These are phyloP conservation scores for Camellia lanceoleosa DNA, from an alignment of 148 eudicot species.

Conservation along the genomic window DNA sequence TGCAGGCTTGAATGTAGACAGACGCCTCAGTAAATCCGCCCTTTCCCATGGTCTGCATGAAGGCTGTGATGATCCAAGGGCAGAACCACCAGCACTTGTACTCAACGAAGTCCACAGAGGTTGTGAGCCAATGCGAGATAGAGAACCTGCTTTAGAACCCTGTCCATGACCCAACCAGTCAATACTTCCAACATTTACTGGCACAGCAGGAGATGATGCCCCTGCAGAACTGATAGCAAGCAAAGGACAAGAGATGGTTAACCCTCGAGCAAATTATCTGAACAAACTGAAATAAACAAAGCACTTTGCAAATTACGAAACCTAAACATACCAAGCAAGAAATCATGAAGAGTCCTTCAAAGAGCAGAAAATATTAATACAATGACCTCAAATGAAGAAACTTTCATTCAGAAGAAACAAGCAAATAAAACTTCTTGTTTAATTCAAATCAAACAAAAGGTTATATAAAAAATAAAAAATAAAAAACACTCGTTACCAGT, in stretches of 20 bases:
- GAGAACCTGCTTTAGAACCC: slow-evolving; percentile 83
- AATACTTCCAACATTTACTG: slow-evolving; percentile 68
- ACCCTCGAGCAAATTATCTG: not conserved
- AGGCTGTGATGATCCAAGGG: slow-evolving; percentile 82
- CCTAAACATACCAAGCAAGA: no score
- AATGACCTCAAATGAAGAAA: not conserved
- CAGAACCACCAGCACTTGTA: slow-evolving; percentile 83
- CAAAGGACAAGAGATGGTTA: slow-evolving; percentile 13
- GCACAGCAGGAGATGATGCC: slow-evolving; percentile 86
- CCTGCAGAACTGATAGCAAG: slow-evolving; percentile 70
- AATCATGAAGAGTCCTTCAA: no score
- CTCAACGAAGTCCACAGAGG: slow-evolving; percentile 64
- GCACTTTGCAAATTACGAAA: no score
- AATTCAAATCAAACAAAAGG: not conserved
- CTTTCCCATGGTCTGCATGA: slow-evolving; percentile 99
- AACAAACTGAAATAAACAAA: not conserved
- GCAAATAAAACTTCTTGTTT: not conserved
- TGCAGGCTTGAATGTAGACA: slow-evolving; percentile 85
- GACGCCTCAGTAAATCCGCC: slow-evolving; percentile 91
- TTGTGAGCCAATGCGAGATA: slow-evolving; percentile 62
- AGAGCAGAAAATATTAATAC: not conserved
- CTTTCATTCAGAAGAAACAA: not conserved
- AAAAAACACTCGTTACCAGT: not conserved
- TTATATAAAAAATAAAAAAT: not conserved
- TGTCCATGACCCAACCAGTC: slow-evolving; percentile 84